Conservation (phyloP, 225 moss, liverwort and hornwort genomes). For the Lunularia cruciata region DNA sequence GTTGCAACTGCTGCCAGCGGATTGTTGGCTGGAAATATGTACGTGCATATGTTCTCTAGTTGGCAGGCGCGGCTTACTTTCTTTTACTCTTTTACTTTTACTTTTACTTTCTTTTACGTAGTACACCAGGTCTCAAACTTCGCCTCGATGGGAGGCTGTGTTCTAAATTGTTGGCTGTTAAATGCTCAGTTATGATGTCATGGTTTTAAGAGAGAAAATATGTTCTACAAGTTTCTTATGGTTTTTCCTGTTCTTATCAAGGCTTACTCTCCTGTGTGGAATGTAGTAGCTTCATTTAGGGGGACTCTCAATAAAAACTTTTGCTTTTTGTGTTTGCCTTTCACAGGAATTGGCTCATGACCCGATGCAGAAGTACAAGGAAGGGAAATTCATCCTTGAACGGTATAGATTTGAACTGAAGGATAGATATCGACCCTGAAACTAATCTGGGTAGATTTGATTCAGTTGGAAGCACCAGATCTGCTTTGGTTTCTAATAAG, state of each 20-base stretch:
- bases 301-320: not conserved
- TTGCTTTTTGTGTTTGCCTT: conserved; percentile 1
- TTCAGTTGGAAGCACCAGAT: not conserved
- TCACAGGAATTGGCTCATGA: conserved; percentile 83
- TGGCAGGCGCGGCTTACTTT: too few species aligned
- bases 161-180: too few species aligned
- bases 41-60: too few species aligned
- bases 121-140: too few species aligned
- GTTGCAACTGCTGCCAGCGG: conserved; percentile 91
- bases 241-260: too few species aligned
- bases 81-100: too few species aligned
- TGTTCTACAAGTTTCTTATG: too few species aligned
- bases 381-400: conserved; percentile 95
- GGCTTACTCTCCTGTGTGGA: too few species aligned
- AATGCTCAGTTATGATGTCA: too few species aligned
- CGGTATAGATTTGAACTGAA: conserved; percentile 44
- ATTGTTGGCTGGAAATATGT: conserved; percentile 99
- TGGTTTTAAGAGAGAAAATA: not conserved
- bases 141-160: too few species aligned
- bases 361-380: conserved; percentile 79
- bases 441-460: not conserved
- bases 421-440: not conserved
- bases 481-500: too few species aligned
- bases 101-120: too few species aligned
- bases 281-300: not conserved